Conservation (phyloP, 108 stramenopile genomes). For the Cafeteria roenbergensis region DNA sequence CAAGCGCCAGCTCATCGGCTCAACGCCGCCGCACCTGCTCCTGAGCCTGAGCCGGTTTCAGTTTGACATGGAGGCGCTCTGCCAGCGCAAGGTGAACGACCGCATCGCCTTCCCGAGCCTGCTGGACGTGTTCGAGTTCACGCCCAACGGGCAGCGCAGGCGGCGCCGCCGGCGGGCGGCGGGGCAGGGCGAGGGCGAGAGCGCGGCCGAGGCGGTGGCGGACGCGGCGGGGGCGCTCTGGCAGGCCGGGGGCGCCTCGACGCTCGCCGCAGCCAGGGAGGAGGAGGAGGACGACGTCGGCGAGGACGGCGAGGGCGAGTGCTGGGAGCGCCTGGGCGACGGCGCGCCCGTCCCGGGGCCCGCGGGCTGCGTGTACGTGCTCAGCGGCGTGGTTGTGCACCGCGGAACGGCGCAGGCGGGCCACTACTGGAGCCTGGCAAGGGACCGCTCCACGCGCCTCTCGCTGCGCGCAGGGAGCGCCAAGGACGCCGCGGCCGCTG, state of each 20-base stretch:
- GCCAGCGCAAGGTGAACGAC: conserved; percentile 40
- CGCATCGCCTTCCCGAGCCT: conserved; percentile 40
- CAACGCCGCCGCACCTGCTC: conserved; percentile 26
- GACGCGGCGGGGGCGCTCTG: too few species aligned
- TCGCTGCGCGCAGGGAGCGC: background rate
- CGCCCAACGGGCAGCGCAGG: conserved; percentile 17
- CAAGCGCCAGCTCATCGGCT: conserved; percentile 24
- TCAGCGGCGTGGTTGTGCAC: background rate
- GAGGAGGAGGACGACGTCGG: too few species aligned
- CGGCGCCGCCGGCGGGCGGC: too few species aligned
- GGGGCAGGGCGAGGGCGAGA: too few species aligned
- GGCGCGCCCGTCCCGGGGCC: too few species aligned
- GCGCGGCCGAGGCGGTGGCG: too few species aligned
- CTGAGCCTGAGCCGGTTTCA: conserved; percentile 54
- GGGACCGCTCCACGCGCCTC: background rate
- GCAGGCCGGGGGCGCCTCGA: too few species aligned
- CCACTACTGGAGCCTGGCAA: background rate
- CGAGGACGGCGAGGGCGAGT: too few species aligned
- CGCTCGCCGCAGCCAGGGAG: too few species aligned
- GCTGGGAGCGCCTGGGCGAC: too few species aligned
- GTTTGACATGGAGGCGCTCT: conserved; percentile 39
- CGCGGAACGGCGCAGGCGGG: background rate
- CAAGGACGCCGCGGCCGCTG: background rate
- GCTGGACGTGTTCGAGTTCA: conserved; percentile 46
- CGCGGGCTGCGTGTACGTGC: background rate